Conservation (phyloP, 179 eudicot genomes). For the Silene noctiflora region DNA sequence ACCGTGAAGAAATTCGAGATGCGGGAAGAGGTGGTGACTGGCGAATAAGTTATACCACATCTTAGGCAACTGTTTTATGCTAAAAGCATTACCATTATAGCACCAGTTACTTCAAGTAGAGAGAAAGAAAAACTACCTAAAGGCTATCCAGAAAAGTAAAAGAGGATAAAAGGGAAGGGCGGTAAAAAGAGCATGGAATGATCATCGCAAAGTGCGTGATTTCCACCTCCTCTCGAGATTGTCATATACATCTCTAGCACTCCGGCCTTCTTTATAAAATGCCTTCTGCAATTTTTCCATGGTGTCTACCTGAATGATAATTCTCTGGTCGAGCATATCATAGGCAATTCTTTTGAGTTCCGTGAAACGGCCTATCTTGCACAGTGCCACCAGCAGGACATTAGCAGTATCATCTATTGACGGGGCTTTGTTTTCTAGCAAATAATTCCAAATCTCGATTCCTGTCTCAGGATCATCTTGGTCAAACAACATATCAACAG, state of each 20-base stretch:
- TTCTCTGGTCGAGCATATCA: conserved; percentile 58
- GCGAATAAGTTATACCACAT: neutral
- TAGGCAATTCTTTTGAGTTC: conserved; percentile 58
- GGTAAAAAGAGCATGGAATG: neutral
- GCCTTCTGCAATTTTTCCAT: conserved; percentile 56
- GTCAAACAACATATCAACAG: conserved; percentile 58
- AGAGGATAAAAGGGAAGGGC: neutral
- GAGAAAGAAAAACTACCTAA: conserved; percentile 12
- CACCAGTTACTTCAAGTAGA: neutral
- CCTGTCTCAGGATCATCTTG: conserved; percentile 77
- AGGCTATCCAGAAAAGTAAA: conserved; percentile 11
- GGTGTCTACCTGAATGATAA: conserved; percentile 53
- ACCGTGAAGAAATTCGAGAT: conserved; percentile 3
- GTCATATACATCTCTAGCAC: conserved; percentile 50
- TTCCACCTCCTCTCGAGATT: conserved; percentile 58
- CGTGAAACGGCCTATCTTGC: conserved; percentile 45
- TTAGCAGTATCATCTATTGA: conserved; percentile 63
- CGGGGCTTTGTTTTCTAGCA: conserved; percentile 41
- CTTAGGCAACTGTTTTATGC: neutral
- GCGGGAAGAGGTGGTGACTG: neutral
- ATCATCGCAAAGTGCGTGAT: conserved; percentile 29
- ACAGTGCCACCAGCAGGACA: conserved; percentile 61
- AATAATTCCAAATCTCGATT: conserved; percentile 63
- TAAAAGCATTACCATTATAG: conserved; percentile 13
- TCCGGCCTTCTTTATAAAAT: conserved; percentile 46